A percentile compares a stretch with the other conserved stretches of the same genome.
Conservation (phyloP, 2,329 filamentous ascomycete species). For the Pseudogymnoascus sp. region DNA sequence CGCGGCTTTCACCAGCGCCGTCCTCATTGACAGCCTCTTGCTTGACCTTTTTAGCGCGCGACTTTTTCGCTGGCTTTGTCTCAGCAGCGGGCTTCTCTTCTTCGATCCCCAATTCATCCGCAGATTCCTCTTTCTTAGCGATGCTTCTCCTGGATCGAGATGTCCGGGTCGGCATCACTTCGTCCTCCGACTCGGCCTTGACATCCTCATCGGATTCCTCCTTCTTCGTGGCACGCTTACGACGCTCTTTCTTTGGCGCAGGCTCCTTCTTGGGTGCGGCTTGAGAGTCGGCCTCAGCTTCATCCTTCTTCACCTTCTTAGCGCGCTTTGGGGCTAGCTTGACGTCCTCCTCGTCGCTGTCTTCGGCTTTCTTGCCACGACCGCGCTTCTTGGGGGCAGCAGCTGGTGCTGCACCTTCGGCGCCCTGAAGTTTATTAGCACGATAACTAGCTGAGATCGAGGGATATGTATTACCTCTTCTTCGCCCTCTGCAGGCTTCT, state of each 20-base stretch:
- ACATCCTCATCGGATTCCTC: conserved; percentile 14
- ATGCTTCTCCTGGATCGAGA: conserved; percentile 26
- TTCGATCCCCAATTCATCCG: conserved; percentile 18
- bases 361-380: conserved; percentile 19
- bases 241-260: conserved; percentile 19
- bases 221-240: conserved; percentile 27
- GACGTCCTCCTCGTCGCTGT: conserved; percentile 12
- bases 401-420: neutral
- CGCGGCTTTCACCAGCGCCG: conserved; percentile 5
- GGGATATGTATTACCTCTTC: conserved; percentile 8
- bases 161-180: conserved; percentile 7
- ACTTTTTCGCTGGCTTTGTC: conserved; percentile 19
- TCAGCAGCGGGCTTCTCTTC: neutral
- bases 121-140: conserved; percentile 27
- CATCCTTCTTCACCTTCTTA: conserved; percentile 9
- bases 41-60: conserved; percentile 19
- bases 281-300: neutral
- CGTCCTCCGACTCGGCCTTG: conserved; percentile 9
- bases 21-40: neutral
- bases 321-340: conserved; percentile 9
- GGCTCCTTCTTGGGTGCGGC: conserved; percentile 9
- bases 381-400: conserved; percentile 32
- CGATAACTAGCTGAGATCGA: neutral
- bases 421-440: conserved; percentile 10
- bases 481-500: conserved; percentile 11